Evolutionary conservation across 2,329 filamentous ascomycete genomes (phyloP), one percentile per base, ranked within the genome.

Genomic region (Tricladium varicosporioides): DNA sequence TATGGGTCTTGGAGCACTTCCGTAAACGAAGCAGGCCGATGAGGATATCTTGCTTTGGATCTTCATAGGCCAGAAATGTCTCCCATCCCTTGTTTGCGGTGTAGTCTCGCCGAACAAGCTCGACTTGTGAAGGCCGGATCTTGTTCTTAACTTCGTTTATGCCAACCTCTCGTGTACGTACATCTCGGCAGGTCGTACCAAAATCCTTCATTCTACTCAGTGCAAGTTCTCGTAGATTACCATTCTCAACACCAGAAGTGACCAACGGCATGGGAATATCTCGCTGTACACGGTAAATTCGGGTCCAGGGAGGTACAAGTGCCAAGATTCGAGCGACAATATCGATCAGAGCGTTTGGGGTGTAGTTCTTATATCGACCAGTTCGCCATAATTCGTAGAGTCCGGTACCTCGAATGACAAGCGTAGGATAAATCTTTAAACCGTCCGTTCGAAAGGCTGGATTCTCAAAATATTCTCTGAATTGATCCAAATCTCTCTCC

Each of bases 221-320:
- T 0, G 94, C 93, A 49, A 99, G 78, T 73, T 99, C 94, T 60
- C 94, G 86, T 42, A 99, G 78, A 71, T 99, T 99, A 60, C 94
- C 94, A 66, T 99, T 99, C 75, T 99, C 94, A 0, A 99, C 94
- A 43, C 94, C 94, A 0, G 93, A 96, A 0, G 94, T 97, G n/a
- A 99, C 95, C 19, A 99, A 81, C 0, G 94, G 94, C 94, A 99
- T 99, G n/a, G 94, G 94, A 57, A 99, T 99, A 75, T 99, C 94
- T 72, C 94, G 86, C 77, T 99, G 94, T 0, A 99, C 94, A 59
- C 94, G 91, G 77, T 99, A 99, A 69, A 99, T 99, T 61, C 94
- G 86, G 0, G 95, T 99, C 94, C 94, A 99, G 1, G 94, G 94
- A 1, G 94, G 94, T 0, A 99, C 88, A 2, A 99, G 80, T 0